Conservation (phyloP, 2,329 filamentous ascomycete species). For the Aureobasidium subglaciale region DNA sequence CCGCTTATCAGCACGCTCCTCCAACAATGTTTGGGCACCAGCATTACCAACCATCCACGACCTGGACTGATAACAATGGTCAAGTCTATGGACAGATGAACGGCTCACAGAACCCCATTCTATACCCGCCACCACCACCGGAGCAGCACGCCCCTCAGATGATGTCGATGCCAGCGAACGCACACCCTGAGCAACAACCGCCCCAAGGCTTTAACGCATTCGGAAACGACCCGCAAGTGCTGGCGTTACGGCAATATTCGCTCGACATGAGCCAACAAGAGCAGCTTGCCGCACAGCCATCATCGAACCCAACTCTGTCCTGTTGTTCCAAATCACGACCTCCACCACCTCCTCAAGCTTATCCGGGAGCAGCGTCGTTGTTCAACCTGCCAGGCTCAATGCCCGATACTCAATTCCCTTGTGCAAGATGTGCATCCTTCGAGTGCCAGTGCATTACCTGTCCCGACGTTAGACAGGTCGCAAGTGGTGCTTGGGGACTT, state of each 20-base stretch:
- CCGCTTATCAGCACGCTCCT: no score
- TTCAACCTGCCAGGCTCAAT: conserved; percentile 1
- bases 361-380: background rate
- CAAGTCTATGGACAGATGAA: background rate
- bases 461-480: conserved; percentile 16
- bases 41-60: no score
- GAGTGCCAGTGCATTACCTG: conserved; percentile 16
- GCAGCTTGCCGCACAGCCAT: conserved; percentile 6
- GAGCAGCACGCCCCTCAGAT: no score
- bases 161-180: no score
- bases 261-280: background rate
- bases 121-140: no score
- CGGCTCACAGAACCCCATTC: no score
- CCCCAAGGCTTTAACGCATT: no score
- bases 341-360: background rate
- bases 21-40: no score
- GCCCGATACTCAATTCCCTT: conserved; percentile 15
- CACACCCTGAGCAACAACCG: background rate
- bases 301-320: conserved; percentile 7
- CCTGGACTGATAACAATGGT: no score
- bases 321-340: conserved; percentile 14
- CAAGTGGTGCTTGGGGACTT: conserved; percentile 16
- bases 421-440: conserved; percentile 16
- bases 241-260: background rate
- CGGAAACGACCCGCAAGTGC: no score